Conservation (phyloP, 1,284 basidiomycete genomes). For the Sporisorium exsertum region DNA sequence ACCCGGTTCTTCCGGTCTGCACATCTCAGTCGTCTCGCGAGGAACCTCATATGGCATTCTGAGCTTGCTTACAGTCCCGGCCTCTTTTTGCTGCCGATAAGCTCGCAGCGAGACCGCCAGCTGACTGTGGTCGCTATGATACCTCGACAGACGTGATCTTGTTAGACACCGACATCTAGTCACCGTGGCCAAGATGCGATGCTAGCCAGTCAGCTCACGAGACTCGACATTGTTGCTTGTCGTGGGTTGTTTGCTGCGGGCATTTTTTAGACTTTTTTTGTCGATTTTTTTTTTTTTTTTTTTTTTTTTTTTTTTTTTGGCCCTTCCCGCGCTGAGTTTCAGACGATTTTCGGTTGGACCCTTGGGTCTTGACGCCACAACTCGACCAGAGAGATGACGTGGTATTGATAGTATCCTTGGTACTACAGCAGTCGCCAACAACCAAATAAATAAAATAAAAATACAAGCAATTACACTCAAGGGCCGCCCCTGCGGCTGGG, state of each 20-base stretch:
- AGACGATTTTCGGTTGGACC: slow-evolving; percentile 7
- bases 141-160: background rate
- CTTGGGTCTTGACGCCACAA: slow-evolving; percentile 10
- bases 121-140: background rate
- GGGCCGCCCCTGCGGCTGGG: no score
- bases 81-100: background rate
- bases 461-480: no score
- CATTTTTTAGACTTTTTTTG: background rate
- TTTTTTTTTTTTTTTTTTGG: background rate
- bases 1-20: background rate
- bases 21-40: background rate
- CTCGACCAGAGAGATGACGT: no score
- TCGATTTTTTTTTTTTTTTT: background rate
- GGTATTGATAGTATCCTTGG: no score
- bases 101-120: background rate
- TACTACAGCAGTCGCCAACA: no score
- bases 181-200: no score
- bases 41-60: no score
- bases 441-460: no score
- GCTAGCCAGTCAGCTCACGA: no score
- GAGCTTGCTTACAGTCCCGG: background rate
- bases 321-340: background rate
- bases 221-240: no score
- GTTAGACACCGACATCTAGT: background rate
- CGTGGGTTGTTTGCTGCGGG: background rate